Base-by-base conservation (phyloP, 2,329 filamentous ascomycete species). In the Botrytis fabae region DNA sequence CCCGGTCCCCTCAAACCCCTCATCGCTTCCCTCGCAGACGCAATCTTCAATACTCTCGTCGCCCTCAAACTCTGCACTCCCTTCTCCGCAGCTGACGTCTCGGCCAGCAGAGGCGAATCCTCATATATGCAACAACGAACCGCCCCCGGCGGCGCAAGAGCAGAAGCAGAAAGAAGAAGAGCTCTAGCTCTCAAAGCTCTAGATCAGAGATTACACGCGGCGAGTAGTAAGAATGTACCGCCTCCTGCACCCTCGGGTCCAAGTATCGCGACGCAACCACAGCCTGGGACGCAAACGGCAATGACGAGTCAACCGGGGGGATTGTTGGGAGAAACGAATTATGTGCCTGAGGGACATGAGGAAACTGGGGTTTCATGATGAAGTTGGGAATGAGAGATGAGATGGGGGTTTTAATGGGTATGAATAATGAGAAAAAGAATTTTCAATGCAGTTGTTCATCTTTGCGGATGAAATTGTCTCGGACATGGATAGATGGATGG, bases 201-300 rank as follows among this genome's bases (percentile, higher is more conserved):
- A 71, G 96, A 99, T 82, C 94, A 98, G 83, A 88, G 96, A 76
- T 85, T 99, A 70, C 93, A 96, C 82, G 92, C 93, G n/a, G 94
- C 94, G 5, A 91, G 92, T 25, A 86, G 85, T 48, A 73, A 72
- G 64, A 80, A 84, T 42, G 81, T 84, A 42, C 81, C 82, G 62
- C 86, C 85, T 6, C 82, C 76, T 75, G 76, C 82, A 7, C 77
- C 80, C 38, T 81, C 84, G 14, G 88, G 87, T 16, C 86, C 88
- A 14, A 86, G 87, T 6, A 85, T 90, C 38, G 86, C 89, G 75
- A 86, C 83, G 60, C 90, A 87, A 81, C 89, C 85, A 61, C 86
- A 85, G 79, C 83, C 85, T 64, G 87, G 82, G 76, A 86, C 84
- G 22, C 89, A 87, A 81, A 88, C 85, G 1, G 83, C 85, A 8